Conservation (phyloP, 306 rosid genomes). For the Cicer arietinum region DNA sequence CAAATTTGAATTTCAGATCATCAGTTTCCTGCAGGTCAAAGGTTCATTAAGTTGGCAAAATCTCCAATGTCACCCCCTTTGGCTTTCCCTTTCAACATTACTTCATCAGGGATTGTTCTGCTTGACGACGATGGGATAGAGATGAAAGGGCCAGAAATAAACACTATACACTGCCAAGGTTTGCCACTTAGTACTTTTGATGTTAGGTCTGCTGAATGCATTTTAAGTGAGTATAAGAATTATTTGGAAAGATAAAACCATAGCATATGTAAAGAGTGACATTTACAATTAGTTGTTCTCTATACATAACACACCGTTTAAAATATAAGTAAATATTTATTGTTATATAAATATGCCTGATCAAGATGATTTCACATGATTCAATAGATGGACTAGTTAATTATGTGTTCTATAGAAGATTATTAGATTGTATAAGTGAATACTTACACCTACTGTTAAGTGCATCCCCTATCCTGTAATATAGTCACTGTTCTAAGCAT, state of each 20-base stretch:
- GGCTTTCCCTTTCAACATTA: slow-evolving; percentile 76
- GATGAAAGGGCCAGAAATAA: slow-evolving; percentile 70
- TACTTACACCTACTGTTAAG: slow-evolving; percentile 1
- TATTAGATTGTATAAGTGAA: slow-evolving; percentile 17
- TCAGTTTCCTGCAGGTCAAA: slow-evolving; percentile 63
- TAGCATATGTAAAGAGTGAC: slow-evolving; percentile 5
- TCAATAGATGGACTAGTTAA: neutral
- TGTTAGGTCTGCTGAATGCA: slow-evolving; percentile 29
- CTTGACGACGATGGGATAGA: slow-evolving; percentile 69
- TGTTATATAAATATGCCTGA: neutral
- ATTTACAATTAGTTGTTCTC: neutral
- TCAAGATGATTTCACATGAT: neutral
- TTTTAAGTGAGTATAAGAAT: neutral
- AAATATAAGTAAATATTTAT: neutral
- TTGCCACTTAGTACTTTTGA: slow-evolving; percentile 50
- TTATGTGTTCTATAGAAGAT: neutral
- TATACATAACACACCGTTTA: neutral
- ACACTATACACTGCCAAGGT: slow-evolving; percentile 82
- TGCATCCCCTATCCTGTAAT: neutral
- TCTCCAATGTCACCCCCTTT: slow-evolving; percentile 87
- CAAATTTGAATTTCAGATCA: slow-evolving; percentile 30
- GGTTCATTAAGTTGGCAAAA: slow-evolving; percentile 83
- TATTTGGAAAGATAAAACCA: slow-evolving; percentile 21
- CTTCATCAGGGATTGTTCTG: slow-evolving; percentile 72
- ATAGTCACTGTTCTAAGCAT: slow-evolving; percentile 8